Base-by-base conservation (phyloP, 805 yeast species). In the Cyberlindnera nakhonratchasimensis region DNA sequence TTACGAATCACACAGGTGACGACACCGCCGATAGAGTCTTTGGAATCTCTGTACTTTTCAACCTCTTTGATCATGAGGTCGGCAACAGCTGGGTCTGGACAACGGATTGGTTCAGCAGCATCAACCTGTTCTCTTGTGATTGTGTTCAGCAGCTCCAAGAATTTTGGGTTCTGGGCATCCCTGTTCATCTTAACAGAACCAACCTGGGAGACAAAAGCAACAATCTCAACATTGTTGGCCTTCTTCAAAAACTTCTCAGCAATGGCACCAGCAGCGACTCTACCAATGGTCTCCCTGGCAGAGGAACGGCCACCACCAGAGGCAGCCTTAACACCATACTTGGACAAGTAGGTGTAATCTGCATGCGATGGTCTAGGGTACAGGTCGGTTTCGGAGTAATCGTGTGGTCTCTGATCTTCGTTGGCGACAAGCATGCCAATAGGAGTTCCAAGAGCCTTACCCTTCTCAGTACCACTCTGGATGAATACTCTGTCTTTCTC, bases 341-440 rank as follows among this genome's bases (percentile, higher is more conserved):
- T 93, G 51, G 77, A 72, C 59, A 86, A 71, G 67, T 93, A 93
- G 18, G 99, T 93, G 75, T 74, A 89, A 66, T 93, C 99, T 16
- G 99, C 98, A 66, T 93, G 99, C 23, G 96, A 86, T 21, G 99
- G 99, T 66, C 99, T 81, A 54, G 99, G 99, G 70, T 80, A 93
- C 52, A 84, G 74, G 63, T 90, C 98, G 66, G 95, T 93, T 59
- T 91, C 98, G 20, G 86, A 76, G 73, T 93, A 93, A 66, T 93
- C 99, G 52, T 88, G 80, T 11, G 99, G 99, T 61, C 98, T 79
- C 64, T 93, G 99, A 68, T 93, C 99, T 69, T 93, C 89, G 65
- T 93, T 93, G 58, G 74, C 74, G 18, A 93, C 95, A 43, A 90
- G 60, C 96, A 93, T 87, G 10, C 86, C 97, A 46, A 93, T 86